A percentile compares a stretch with the other conserved stretches of the same genome.
phyloP scores from a whole-genome alignment of 306 rosid species.

The Morella rubra region DNA sequence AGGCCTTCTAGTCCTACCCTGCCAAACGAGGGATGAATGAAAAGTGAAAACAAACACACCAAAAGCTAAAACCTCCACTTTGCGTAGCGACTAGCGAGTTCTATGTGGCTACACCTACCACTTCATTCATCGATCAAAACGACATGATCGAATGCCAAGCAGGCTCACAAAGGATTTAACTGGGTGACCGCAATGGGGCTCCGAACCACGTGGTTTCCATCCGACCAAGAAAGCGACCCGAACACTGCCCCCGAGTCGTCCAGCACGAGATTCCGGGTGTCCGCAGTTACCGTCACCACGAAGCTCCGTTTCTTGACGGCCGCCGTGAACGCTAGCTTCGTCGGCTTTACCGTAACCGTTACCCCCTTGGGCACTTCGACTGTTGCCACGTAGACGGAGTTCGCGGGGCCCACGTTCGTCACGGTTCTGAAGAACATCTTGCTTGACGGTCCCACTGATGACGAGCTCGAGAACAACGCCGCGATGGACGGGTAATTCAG shows the following conservation, averaged over 20 bases:
- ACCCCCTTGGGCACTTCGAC: constrained; percentile 63
- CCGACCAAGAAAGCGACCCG: constrained; percentile 78
- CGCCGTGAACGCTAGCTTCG: constrained; percentile 54
- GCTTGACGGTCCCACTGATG: constrained; percentile 30
- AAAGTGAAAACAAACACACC: background rate
- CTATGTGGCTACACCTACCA: background rate
- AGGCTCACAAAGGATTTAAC: constrained; percentile 53
- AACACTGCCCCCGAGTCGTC: constrained; percentile 72
- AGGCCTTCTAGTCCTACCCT: background rate
- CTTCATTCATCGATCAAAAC: constrained; percentile 35
- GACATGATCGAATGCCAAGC: constrained; percentile 32
- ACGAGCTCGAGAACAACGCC: constrained; percentile 46
- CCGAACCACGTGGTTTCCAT: constrained; percentile 82
- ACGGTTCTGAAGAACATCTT: constrained; percentile 62
- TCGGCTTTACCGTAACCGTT: constrained; percentile 66
- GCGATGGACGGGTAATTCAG: constrained; percentile 77
- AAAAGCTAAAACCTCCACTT: background rate
- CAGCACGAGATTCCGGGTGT: constrained; percentile 42
- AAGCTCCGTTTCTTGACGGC: constrained; percentile 63
- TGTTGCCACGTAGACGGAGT: constrained; percentile 48
- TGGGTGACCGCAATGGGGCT: constrained; percentile 80
- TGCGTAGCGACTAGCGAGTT: background rate
- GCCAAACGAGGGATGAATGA: background rate
- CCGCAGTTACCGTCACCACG: constrained; percentile 54
- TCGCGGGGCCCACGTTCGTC: constrained; percentile 66